These are phyloP conservation scores for Brettanomyces anomalus DNA, from an alignment of 805 yeast genomes.

Conservation along the genomic window DNA sequence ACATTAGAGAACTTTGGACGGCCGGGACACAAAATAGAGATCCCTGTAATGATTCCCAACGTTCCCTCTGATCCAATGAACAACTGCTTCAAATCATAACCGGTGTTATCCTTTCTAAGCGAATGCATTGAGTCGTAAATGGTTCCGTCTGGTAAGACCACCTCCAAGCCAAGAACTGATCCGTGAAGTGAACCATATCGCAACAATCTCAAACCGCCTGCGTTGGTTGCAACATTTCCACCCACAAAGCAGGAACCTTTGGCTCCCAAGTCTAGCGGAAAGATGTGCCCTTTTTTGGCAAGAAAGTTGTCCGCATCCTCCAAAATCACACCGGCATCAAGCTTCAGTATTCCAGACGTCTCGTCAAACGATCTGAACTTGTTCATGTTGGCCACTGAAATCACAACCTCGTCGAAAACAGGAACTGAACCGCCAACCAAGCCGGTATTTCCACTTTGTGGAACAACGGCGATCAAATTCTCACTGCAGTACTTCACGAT, in stretches of 20 bases:
- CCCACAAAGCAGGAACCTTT: slow-evolving; percentile 96
- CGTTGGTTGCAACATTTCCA: slow-evolving; percentile 91
- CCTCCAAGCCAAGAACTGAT: slow-evolving; percentile 82
- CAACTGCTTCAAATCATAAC: slow-evolving; percentile 85
- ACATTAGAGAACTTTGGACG: slow-evolving; percentile 82
- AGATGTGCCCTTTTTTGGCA: slow-evolving; percentile 77
- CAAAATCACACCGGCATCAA: slow-evolving; percentile 85
- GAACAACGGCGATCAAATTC: slow-evolving; percentile 72
- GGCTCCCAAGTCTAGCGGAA: slow-evolving; percentile 92
- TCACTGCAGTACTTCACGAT: slow-evolving; percentile 78
- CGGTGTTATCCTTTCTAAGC: slow-evolving; percentile 90
- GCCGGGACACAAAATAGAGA: slow-evolving; percentile 82
- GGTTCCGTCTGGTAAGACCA: slow-evolving; percentile 85
- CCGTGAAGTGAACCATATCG: slow-evolving; percentile 93
- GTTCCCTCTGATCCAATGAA: slow-evolving; percentile 95
- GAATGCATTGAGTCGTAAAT: slow-evolving; percentile 72
- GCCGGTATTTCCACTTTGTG: slow-evolving; percentile 97
- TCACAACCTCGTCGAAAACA: slow-evolving; percentile 79
- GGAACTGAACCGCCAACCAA: slow-evolving; percentile 93
- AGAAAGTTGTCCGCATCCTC: slow-evolving; percentile 76
- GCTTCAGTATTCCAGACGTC: slow-evolving; percentile 76
- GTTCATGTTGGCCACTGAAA: slow-evolving; percentile 64
- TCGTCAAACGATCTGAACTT: slow-evolving; percentile 73
- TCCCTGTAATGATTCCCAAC: slow-evolving; percentile 82
- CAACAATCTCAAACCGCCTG: slow-evolving; percentile 85